phyloP scores from a whole-genome alignment of 306 rosid species.

The Castanea sativa region DNA sequence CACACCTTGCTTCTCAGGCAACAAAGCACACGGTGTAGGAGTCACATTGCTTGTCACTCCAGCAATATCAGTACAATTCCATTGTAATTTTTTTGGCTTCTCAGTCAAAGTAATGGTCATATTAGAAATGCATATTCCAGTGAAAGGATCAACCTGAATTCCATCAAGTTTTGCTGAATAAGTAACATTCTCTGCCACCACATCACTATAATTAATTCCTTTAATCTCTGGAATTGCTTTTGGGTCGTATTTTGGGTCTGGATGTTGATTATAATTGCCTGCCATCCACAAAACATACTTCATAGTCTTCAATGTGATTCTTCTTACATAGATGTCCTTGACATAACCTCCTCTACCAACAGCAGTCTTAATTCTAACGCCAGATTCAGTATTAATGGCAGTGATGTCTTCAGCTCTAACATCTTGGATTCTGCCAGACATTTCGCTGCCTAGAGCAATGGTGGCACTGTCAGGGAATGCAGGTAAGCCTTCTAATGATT shows the following conservation, averaged over 20 bases:
- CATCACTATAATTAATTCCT: conserved; percentile 49
- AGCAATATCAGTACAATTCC: conserved; percentile 59
- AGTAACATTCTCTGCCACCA: conserved; percentile 50
- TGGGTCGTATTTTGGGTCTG: conserved; percentile 45
- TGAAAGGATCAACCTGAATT: conserved; percentile 42
- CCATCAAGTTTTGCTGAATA: conserved; percentile 53
- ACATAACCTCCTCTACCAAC: conserved; percentile 67
- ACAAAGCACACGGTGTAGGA: conserved; percentile 51
- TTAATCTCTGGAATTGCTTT: conserved; percentile 53
- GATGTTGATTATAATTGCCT: conserved; percentile 55
- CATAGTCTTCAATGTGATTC: conserved; percentile 50
- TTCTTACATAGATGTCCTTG: conserved; percentile 49
- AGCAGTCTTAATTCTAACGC: conserved; percentile 61
- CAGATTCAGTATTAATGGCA: conserved; percentile 57
- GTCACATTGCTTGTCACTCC: conserved; percentile 57
- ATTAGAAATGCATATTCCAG: conserved; percentile 63
- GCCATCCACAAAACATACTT: conserved; percentile 72
- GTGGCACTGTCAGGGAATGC: conserved; percentile 59
- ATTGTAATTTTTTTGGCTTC: conserved; percentile 36
- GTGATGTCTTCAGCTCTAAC: conserved; percentile 61
- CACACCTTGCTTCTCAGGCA: conserved; percentile 32
- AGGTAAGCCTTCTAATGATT: conserved; percentile 46
- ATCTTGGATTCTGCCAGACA: conserved; percentile 78
- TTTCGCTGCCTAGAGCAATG: conserved; percentile 84
- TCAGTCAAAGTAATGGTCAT: conserved; percentile 20